phyloP scores from a whole-genome alignment of 2,329 filamentous ascomycete species.

The Lizonia empirigonia region DNA sequence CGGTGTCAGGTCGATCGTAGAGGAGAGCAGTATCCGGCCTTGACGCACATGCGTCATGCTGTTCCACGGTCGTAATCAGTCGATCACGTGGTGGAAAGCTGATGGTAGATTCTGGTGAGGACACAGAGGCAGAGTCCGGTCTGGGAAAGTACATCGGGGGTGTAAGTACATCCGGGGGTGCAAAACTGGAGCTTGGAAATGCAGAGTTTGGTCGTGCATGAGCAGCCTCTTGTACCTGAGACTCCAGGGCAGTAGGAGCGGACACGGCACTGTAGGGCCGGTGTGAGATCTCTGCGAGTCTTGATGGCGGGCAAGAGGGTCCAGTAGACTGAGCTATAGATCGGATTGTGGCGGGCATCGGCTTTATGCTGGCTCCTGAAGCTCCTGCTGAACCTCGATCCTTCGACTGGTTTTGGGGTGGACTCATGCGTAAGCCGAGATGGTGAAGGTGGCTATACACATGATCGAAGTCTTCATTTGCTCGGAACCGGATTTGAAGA shows the following conservation, averaged over 20 bases:
- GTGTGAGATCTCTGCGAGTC: slow-evolving; percentile 31
- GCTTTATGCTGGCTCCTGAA: background rate
- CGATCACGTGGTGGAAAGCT: slow-evolving; percentile 4
- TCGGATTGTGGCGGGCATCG: slow-evolving; percentile 1
- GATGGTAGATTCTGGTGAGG: slow-evolving; percentile 3
- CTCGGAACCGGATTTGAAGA: slow-evolving; percentile 53
- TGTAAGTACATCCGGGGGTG: slow-evolving; percentile 21
- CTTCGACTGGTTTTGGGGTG: slow-evolving; percentile 17
- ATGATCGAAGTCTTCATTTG: slow-evolving; percentile 45
- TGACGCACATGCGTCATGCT: slow-evolving; percentile 1
- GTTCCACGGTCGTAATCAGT: slow-evolving; percentile 11
- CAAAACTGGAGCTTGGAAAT: slow-evolving; percentile 4
- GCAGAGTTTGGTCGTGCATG: slow-evolving; percentile 27
- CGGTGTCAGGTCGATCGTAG: slow-evolving; percentile 22
- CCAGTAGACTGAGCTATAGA: slow-evolving; percentile 10
- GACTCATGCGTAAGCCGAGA: slow-evolving; percentile 42
- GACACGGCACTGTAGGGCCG: slow-evolving; percentile 33
- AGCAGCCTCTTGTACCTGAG: slow-evolving; percentile 19
- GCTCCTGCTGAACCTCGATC: slow-evolving; percentile 19
- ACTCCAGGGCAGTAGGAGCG: slow-evolving; percentile 10
- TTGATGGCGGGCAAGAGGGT: slow-evolving; percentile 37
- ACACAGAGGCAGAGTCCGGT: slow-evolving; percentile 26
- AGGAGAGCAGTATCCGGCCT: slow-evolving; percentile 29
- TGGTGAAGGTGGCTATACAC: slow-evolving; percentile 40
- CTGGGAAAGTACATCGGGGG: slow-evolving; percentile 37